Base-by-base conservation (phyloP, 2,329 filamentous ascomycete species). In the Venturia effusa region DNA sequence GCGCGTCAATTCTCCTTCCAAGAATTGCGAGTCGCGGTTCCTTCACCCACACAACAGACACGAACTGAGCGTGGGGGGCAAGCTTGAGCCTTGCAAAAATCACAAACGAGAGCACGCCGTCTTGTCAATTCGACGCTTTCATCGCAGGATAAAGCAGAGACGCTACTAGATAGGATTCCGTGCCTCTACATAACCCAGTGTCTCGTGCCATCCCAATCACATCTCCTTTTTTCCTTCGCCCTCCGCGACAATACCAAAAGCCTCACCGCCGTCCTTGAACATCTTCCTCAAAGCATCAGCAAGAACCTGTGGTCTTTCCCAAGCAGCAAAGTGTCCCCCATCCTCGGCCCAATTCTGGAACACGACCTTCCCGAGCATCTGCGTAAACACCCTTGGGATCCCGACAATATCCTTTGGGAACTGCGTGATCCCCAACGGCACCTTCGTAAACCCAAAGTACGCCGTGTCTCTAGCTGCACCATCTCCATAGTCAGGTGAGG, bases 281-380 rank as follows among this genome's bases (percentile, higher is more conserved):
- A 87, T 86, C 7, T 75, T 75, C 66, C 75, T 76, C 63, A 88
- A 66, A 70, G 88, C 85, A 3, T 71, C 73, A 0, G 76, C 80
- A 30, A 88, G 72, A 4, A 77, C 72, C 27, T 83, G 75, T 0
- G 85, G 85, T 30, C 75, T 74, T 71, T 88, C 85, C 68, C 80
- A 82, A 0, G 85, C 81, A 1, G 83, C 84, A 69, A 88, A 88
- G 70, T 88, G 85, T 0, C 84, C 84, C 0, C 83, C 83, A 10
- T 75, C 75, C 1, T 77, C 71, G 59, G 83, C 78, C 10, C 73
- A 68, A 27, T 74, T 77, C 67, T 86, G 80, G 60, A 82, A 84
- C 0, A 87, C 85, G 0, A 89, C 77, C 0, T 81, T 57, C 2
- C 84, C 87, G 7, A 88, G 71, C 0, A 83, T 84, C 27, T 76